These are phyloP conservation scores for Rubia tinctorum DNA, from an alignment of 305 asterid species.

Conservation along the genomic window DNA sequence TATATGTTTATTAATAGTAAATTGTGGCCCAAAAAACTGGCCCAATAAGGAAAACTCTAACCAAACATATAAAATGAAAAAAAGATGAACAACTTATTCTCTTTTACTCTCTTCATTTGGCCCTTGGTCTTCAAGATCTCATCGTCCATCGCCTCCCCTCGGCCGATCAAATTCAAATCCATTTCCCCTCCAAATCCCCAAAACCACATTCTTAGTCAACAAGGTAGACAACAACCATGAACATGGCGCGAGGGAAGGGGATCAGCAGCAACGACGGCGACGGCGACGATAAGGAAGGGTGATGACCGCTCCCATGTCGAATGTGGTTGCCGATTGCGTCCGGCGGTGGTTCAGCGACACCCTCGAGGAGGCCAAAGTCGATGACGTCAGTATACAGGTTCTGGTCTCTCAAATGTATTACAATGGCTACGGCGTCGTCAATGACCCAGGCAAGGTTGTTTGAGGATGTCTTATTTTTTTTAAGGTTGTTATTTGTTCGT, in stretches of 20 bases:
- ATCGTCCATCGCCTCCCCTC: no score
- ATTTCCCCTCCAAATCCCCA: conserved; percentile 4
- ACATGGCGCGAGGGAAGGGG: conserved; percentile 22
- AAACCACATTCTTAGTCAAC: background rate
- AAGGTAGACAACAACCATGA: background rate
- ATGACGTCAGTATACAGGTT: conserved; percentile 71
- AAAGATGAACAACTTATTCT: no score
- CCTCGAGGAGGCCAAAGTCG: conserved; percentile 62
- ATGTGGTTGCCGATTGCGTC: conserved; percentile 52
- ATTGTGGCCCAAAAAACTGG: no score
- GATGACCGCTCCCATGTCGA: conserved; percentile 36
- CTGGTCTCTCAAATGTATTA: conserved; percentile 64
- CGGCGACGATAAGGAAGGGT: conserved; percentile 22
- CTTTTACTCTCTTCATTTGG: no score
- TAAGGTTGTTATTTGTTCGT: background rate
- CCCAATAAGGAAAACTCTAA: no score
- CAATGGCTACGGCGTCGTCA: conserved; percentile 53
- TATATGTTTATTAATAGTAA: no score
- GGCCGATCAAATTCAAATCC: conserved; percentile 6
- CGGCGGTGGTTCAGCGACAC: conserved; percentile 70
- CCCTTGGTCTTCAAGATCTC: no score
- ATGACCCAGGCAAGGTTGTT: conserved; percentile 52
- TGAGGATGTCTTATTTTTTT: background rate
- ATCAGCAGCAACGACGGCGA: conserved; percentile 17
- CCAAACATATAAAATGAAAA: no score